Evolutionary conservation across 2,329 filamentous ascomycete genomes (phyloP).

Genomic region (Hypoxylon sp.): DNA sequence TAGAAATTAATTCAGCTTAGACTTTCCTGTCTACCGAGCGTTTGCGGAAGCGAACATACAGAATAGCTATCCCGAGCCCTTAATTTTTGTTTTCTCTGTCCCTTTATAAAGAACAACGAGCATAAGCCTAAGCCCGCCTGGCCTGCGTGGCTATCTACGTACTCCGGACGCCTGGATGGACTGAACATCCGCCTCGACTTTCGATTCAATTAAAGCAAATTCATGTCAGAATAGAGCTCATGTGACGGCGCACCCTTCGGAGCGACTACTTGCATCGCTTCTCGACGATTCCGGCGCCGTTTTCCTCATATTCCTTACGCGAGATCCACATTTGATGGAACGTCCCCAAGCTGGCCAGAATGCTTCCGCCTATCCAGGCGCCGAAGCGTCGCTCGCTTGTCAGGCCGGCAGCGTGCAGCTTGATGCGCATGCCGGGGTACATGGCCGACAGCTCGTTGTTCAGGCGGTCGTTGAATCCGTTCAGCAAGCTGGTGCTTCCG

Average conservation of each 20-base stretch:
- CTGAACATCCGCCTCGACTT: slow-evolving; percentile 11
- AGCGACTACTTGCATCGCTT: slow-evolving; percentile 87
- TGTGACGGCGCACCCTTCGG: neutral
- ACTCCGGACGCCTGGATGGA: slow-evolving; percentile 46
- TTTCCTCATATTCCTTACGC: slow-evolving; percentile 97
- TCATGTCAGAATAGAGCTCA: neutral
- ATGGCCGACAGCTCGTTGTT: slow-evolving; percentile 84
- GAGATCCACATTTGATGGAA: slow-evolving; percentile 99
- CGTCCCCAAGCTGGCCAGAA: slow-evolving; percentile 92
- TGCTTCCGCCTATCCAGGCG: slow-evolving; percentile 96
- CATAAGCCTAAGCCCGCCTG: slow-evolving; percentile 14
- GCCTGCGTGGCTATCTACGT: slow-evolving; percentile 35
- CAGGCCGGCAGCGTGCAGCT: slow-evolving; percentile 87
- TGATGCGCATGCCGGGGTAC: slow-evolving; percentile 88
- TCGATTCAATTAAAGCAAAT: slow-evolving; percentile 14
- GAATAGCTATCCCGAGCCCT: slow-evolving; percentile 11
- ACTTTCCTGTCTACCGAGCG: slow-evolving; percentile 3
- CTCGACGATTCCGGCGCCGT: slow-evolving; percentile 89
- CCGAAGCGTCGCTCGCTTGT: slow-evolving; percentile 92
- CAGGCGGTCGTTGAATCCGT: slow-evolving; percentile 91
- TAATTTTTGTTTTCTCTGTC: slow-evolving; percentile 24
- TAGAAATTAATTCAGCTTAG: neutral
- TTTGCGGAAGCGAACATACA: slow-evolving; percentile 8
- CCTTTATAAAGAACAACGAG: slow-evolving; percentile 20
- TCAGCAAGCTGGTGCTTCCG: slow-evolving; percentile 86